phyloP scores from a whole-genome alignment of 495 filamentous ascomycete species.

The Pyronema domesticum region DNA sequence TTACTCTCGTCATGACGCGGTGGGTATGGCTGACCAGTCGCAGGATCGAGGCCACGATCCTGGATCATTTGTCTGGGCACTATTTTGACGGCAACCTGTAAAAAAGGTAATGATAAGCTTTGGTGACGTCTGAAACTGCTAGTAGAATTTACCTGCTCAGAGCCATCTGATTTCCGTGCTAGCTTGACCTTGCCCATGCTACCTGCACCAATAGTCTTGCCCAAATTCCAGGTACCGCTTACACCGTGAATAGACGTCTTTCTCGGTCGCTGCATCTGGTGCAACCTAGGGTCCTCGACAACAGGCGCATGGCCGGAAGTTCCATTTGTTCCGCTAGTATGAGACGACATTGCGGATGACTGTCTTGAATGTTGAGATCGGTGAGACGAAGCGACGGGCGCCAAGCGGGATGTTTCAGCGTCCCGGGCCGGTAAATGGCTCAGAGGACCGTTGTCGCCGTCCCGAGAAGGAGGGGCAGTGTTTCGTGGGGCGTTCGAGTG shows the following conservation, averaged over 20 bases:
- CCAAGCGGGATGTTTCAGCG: constrained; percentile 14
- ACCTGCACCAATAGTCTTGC: constrained; percentile 92
- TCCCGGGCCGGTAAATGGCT: constrained; percentile 11
- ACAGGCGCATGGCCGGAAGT: constrained; percentile 8
- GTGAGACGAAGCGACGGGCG: constrained; percentile 7
- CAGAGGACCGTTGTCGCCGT: background rate
- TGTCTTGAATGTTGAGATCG: constrained; percentile 19
- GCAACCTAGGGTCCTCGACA: constrained; percentile 12
- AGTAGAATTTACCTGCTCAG: constrained; percentile 50
- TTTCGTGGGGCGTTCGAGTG: background rate
- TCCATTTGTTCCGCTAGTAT: constrained; percentile 13
- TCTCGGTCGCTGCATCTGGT: constrained; percentile 15
- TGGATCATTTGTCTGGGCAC: constrained; percentile 53
- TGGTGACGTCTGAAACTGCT: background rate
- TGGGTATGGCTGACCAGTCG: constrained; percentile 21
- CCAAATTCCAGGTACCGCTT: constrained; percentile 56
- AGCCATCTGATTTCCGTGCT: constrained; percentile 60
- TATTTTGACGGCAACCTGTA: constrained; percentile 89
- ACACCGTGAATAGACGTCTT: constrained; percentile 24
- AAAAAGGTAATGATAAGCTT: constrained; percentile 1
- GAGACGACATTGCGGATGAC: constrained; percentile 21
- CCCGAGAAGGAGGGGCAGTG: background rate
- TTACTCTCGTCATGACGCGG: constrained; percentile 39
- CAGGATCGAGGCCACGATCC: constrained; percentile 21
- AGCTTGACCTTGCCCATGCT: constrained; percentile 96